These are phyloP conservation scores for Hypomyces rosellus DNA, from an alignment of 2,329 filamentous ascomycete genomes.

Conservation along the genomic window DNA sequence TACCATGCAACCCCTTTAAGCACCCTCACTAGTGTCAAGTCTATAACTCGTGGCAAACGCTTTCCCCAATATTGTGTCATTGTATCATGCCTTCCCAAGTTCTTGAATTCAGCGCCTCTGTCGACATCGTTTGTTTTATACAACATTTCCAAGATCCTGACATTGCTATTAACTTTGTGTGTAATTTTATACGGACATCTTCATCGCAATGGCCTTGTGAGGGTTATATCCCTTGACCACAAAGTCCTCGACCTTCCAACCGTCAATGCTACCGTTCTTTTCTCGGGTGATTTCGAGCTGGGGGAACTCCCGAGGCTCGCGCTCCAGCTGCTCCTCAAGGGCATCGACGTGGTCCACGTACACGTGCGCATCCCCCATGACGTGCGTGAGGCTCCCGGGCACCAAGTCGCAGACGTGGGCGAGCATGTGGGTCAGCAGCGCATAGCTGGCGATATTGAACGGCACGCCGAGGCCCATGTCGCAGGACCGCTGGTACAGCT, in stretches of 20 bases:
- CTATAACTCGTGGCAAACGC: no score
- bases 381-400: slow-evolving; percentile 83
- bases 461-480: slow-evolving; percentile 97
- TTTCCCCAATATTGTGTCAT: no score
- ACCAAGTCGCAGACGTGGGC: slow-evolving; percentile 79
- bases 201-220: slow-evolving; percentile 91
- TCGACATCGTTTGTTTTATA: no score
- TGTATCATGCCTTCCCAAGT: no score
- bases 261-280: slow-evolving; percentile 71
- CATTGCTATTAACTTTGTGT: background rate
- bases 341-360: slow-evolving; percentile 92
- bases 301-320: slow-evolving; percentile 78
- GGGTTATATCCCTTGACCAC: slow-evolving; percentile 82
- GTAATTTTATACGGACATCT: slow-evolving; percentile 77
- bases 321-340: slow-evolving; percentile 68
- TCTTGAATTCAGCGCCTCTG: no score
- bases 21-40: no score
- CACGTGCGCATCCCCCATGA: slow-evolving; percentile 97
- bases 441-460: slow-evolving; percentile 96
- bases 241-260: slow-evolving; percentile 85
- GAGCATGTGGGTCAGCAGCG: slow-evolving; percentile 90
- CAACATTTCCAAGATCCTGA: no score
- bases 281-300: slow-evolving; percentile 65
- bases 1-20: no score
- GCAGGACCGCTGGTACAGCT: slow-evolving; percentile 88